These are phyloP conservation scores for Candida railenensis DNA, from an alignment of 805 yeast species.

Conservation along the genomic window DNA sequence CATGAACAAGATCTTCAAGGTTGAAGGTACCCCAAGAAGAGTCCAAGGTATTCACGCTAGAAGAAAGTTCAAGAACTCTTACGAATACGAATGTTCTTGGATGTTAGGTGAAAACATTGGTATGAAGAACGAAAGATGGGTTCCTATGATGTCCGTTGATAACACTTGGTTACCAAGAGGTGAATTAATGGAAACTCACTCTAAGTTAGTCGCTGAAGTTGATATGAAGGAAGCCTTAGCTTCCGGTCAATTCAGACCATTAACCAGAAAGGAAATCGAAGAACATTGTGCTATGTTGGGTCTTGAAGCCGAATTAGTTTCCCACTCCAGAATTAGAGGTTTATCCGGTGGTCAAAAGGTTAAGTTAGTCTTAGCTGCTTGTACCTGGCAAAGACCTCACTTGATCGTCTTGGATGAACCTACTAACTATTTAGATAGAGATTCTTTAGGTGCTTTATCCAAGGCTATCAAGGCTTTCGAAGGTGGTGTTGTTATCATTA, in stretches of 20 bases:
- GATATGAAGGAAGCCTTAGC: conserved; percentile 99
- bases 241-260: conserved; percentile 99
- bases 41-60: conserved; percentile 90
- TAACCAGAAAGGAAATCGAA: conserved; percentile 99
- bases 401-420: conserved; percentile 99
- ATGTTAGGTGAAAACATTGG: conserved; percentile 97
- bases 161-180: conserved; percentile 99
- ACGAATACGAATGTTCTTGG: conserved; percentile 99
- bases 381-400: conserved; percentile 99
- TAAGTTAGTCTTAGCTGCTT: conserved; percentile 98
- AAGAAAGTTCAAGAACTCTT: conserved; percentile 99
- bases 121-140: conserved; percentile 99
- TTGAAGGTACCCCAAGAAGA: conserved; percentile 99
- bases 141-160: conserved; percentile 99
- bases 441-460: conserved; percentile 98
- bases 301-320: conserved; percentile 97
- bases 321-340: conserved; percentile 99
- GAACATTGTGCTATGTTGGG: conserved; percentile 98
- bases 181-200: conserved; percentile 80
- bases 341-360: conserved; percentile 99
- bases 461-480: conserved; percentile 98
- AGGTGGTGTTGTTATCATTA: conserved; percentile 99
- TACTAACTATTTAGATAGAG: conserved; percentile 98
- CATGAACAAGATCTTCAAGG: conserved; percentile 99
- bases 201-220: conserved; percentile 99